Percentiles rank a stretch among this genome's conserved stretches.
These are phyloP conservation scores for Candolleomyces efflorescens DNA, from an alignment of 768 basidiomycete genomes.

Conservation along the genomic window DNA sequence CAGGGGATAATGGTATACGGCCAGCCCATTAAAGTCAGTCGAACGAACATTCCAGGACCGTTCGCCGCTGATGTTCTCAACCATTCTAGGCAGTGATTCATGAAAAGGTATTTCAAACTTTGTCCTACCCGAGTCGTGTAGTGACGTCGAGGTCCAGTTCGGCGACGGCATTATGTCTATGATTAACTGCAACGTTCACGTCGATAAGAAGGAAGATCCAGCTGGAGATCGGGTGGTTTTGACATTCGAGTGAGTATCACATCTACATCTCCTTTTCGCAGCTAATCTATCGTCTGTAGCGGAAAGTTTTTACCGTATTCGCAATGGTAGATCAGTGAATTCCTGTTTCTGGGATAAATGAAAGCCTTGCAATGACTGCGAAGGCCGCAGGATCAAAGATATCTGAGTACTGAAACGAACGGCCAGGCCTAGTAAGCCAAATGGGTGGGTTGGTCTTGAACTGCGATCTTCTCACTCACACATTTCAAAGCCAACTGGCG, in stretches of 20 bases:
- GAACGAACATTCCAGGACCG: neutral
- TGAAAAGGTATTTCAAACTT: conserved; percentile 75
- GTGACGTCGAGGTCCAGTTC: conserved; percentile 43
- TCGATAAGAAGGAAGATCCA: neutral
- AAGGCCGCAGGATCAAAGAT: too few relatives aligned
- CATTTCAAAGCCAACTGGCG: neutral
- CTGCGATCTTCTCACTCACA: neutral
- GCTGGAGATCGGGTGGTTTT: neutral
- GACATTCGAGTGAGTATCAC: neutral
- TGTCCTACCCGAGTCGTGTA: neutral
- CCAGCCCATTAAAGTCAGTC: conserved; percentile 65
- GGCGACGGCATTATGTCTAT: conserved; percentile 89
- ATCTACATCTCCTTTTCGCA: neutral
- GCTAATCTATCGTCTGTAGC: neutral
- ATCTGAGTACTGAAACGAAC: too few relatives aligned
- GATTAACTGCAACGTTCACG: conserved; percentile 70
- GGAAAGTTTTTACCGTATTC: neutral
- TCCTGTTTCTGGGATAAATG: neutral
- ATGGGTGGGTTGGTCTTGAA: too few relatives aligned
- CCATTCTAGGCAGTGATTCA: conserved; percentile 59
- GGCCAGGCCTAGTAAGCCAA: too few relatives aligned
- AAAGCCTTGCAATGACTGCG: neutral
- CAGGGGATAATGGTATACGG: conserved; percentile 76
- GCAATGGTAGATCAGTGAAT: conserved; percentile 35
- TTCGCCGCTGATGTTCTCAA: neutral